These are phyloP conservation scores for Talaromyces sp. DNA, from an alignment of 2,329 filamentous ascomycete genomes.

Conservation along the genomic window DNA sequence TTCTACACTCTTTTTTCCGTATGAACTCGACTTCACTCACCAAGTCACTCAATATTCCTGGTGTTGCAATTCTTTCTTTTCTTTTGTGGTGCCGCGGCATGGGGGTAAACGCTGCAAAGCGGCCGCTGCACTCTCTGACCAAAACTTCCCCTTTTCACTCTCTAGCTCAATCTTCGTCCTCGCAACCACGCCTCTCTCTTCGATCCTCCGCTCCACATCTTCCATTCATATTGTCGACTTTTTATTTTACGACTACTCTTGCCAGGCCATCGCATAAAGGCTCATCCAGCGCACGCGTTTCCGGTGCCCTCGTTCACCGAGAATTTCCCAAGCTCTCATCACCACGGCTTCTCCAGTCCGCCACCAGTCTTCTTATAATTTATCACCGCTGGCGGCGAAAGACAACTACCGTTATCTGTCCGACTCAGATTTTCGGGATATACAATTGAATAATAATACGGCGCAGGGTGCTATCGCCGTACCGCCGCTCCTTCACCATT, in stretches of 20 bases:
- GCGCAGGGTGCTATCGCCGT: background rate
- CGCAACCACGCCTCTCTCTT: constrained; percentile 3
- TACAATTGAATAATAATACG: background rate
- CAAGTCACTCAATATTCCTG: background rate
- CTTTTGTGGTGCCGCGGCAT: constrained; percentile 10
- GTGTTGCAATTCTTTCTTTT: background rate
- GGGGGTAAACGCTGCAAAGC: constrained; percentile 10
- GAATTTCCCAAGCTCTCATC: background rate
- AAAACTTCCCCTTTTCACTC: constrained; percentile 4
- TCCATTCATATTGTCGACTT: background rate
- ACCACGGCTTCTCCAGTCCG: constrained; percentile 17
- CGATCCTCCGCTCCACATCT: constrained; percentile 3
- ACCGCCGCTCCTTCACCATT: constrained; percentile 21
- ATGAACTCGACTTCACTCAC: background rate
- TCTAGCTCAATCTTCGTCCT: background rate
- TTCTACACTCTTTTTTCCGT: background rate
- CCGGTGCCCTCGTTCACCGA: background rate
- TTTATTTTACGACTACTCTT: background rate
- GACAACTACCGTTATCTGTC: constrained; percentile 18
- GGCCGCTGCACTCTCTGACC: constrained; percentile 1
- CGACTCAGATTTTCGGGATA: background rate
- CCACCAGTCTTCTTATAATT: constrained; percentile 18
- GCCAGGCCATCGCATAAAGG: background rate
- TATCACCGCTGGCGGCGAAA: constrained; percentile 42
- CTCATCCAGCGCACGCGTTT: background rate